Percentiles rank a stretch among this genome's conserved stretches.
Conservation (phyloP, 2,329 filamentous ascomycete species). For the Cercospora sp. region DNA sequence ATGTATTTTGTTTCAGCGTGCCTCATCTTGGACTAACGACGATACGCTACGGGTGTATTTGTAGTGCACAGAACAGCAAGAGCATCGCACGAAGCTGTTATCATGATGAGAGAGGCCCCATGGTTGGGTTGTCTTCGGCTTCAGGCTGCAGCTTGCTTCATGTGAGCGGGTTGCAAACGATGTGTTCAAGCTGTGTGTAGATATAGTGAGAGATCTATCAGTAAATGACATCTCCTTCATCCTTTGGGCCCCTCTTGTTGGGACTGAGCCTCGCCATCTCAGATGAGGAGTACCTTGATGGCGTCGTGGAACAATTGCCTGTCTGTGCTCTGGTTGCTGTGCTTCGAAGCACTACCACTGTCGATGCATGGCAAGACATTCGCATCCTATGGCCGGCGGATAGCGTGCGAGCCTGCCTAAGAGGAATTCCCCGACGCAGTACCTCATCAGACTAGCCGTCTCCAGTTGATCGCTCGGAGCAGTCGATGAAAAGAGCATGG, state of each 20-base stretch:
- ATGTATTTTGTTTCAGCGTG: background rate
- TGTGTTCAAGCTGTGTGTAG: background rate
- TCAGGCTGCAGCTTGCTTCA: background rate
- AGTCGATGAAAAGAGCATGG: background rate
- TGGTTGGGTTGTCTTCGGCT: background rate
- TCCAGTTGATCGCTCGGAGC: background rate
- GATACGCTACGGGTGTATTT: slow-evolving; percentile 22
- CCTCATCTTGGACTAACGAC: slow-evolving; percentile 14
- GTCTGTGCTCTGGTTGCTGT: background rate
- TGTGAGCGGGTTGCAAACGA: background rate
- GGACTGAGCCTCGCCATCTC: background rate
- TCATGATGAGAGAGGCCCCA: background rate
- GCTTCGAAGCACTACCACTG: background rate
- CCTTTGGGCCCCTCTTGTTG: background rate
- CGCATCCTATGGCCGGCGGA: background rate
- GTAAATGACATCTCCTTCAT: background rate
- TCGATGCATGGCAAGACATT: background rate
- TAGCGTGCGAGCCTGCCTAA: background rate
- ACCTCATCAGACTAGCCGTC: background rate
- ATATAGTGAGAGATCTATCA: background rate
- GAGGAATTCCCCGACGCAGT: background rate
- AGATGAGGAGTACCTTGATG: background rate
- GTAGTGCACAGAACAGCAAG: slow-evolving; percentile 15
- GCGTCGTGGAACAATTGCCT: background rate
- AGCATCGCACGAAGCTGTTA: background rate